These are phyloP conservation scores for Saccharum officinarum DNA, from an alignment of 176 grass and related monocot species.

Conservation along the genomic window DNA sequence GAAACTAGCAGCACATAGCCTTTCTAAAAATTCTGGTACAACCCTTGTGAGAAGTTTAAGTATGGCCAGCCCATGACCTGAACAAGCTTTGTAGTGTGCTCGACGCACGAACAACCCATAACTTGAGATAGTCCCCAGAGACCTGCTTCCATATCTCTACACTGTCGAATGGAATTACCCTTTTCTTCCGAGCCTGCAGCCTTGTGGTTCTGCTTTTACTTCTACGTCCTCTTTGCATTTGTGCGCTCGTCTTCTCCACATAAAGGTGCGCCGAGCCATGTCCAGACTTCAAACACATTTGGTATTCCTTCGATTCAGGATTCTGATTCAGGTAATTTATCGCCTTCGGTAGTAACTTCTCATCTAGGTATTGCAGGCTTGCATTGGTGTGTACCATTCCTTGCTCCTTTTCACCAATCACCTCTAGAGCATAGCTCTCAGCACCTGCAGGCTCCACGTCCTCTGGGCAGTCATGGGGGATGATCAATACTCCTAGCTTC, in stretches of 20 bases:
- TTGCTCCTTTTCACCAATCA: background rate
- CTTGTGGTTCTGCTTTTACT: no score
- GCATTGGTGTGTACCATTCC: background rate
- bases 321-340: background rate
- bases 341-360: background rate
- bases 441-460: background rate
- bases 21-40: background rate
- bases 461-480: background rate
- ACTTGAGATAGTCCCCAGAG: background rate
- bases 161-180: background rate
- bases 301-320: background rate
- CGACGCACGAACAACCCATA: conserved; percentile 4
- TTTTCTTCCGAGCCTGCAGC: background rate
- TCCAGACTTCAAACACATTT: conserved; percentile 11
- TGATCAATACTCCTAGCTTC: no score
- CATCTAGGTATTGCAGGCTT: background rate
- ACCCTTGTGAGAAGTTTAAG: background rate
- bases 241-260: background rate
- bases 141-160: background rate
- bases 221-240: background rate
- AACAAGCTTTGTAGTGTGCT: background rate
- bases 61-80: background rate
- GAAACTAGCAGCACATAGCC: background rate
- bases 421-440: no score
- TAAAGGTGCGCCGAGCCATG: conserved; percentile 10